Conservation (phyloP, 139 green algal species). For the Chloropicon primus region DNA sequence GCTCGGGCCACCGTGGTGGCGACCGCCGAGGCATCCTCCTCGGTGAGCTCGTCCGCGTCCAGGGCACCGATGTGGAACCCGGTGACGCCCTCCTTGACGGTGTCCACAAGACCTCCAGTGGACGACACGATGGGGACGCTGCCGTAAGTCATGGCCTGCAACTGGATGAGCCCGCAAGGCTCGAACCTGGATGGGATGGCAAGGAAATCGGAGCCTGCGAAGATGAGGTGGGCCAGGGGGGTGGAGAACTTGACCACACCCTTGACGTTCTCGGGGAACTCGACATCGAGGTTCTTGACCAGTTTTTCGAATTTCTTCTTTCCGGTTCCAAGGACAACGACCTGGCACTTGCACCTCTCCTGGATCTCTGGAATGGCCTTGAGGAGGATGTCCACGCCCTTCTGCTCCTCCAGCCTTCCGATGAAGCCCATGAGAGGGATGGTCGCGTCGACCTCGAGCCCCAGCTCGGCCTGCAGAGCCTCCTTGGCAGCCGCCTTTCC, state of each 20-base stretch:
- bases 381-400: slow-evolving; percentile 94
- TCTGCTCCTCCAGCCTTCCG: slow-evolving; percentile 93
- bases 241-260: slow-evolving; percentile 88
- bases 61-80: slow-evolving; percentile 91
- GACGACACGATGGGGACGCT: slow-evolving; percentile 90
- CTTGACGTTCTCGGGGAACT: slow-evolving; percentile 45
- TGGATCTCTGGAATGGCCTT: slow-evolving; percentile 66
- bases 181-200: slow-evolving; percentile 94
- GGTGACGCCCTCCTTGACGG: slow-evolving; percentile 94
- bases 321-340: slow-evolving; percentile 88
- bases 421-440: slow-evolving; percentile 84
- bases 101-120: slow-evolving; percentile 95
- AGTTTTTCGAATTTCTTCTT: slow-evolving; percentile 74
- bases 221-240: slow-evolving; percentile 88
- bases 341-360: slow-evolving; percentile 46
- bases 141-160: slow-evolving; percentile 94
- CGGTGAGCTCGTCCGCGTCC: slow-evolving; percentile 45
- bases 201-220: slow-evolving; percentile 91
- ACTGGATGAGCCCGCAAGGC: slow-evolving; percentile 94
- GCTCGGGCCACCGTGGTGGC: slow-evolving; percentile 43
- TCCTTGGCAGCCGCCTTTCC: slow-evolving; percentile 87
- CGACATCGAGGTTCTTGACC: slow-evolving; percentile 60
- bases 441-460: slow-evolving; percentile 55
- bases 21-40: slow-evolving; percentile 62
- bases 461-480: slow-evolving; percentile 56